Evolutionary conservation across 2,329 filamentous ascomycete species (phyloP).

Genomic region (Ophiostoma ips): DNA sequence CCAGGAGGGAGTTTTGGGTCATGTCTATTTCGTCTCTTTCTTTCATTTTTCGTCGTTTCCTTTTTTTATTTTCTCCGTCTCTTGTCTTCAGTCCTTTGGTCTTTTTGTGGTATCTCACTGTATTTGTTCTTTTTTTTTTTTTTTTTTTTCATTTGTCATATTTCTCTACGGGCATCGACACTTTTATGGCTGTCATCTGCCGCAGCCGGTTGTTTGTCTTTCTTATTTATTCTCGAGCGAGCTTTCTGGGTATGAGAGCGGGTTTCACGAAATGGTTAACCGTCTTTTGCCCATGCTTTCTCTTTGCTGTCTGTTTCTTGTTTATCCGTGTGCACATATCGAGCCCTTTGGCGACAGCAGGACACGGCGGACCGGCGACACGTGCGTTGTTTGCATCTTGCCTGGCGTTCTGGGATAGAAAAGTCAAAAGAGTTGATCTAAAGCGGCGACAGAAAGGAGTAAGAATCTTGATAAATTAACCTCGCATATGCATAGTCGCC

Average conservation of each 20-base stretch:
- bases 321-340: neutral
- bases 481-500: no score
- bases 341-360: no score
- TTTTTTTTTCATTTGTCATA: neutral
- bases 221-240: neutral
- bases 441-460: no score
- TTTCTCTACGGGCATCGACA: neutral
- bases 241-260: neutral
- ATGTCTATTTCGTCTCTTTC: conserved; percentile 1
- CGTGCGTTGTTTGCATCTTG: neutral
- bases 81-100: neutral
- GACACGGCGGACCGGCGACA: no score
- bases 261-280: neutral
- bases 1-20: neutral
- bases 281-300: neutral
- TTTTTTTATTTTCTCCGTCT: neutral
- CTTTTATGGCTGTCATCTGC: neutral
- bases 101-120: neutral
- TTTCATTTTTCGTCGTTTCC: neutral
- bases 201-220: no score
- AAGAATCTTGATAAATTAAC: no score
- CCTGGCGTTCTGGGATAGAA: neutral
- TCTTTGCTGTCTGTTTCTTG: neutral
- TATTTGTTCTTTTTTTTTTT: neutral
- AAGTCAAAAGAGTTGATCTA: neutral